Percentiles rank a stretch among this genome's conserved stretches.
phyloP scores from a whole-genome alignment of 305 asterid species.

The Ilex paraguariensis region DNA sequence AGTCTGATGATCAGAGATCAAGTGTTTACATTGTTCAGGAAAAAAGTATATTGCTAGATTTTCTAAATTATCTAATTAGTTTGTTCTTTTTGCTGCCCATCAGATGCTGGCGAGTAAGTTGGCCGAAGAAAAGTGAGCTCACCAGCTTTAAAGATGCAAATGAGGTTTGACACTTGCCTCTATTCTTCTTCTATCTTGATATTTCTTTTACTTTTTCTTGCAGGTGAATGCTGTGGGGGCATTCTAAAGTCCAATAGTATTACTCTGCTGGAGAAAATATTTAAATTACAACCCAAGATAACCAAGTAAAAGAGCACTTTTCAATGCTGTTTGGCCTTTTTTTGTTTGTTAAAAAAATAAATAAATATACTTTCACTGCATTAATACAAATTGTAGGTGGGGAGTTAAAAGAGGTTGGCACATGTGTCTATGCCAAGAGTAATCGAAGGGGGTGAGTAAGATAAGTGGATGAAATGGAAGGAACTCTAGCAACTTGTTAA shows the following conservation, averaged over 20 bases:
- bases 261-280: background rate
- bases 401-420: no score
- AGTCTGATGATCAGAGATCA: background rate
- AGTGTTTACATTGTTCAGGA: background rate
- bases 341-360: background rate
- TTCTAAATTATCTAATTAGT: background rate
- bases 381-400: no score
- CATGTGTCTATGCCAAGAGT: no score
- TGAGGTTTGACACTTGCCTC: slow-evolving; percentile 35
- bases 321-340: background rate
- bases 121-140: slow-evolving; percentile 59
- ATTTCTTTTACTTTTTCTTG: background rate
- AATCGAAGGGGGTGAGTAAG: no score
- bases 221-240: no score
- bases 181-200: slow-evolving; percentile 6
- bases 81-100: slow-evolving; percentile 2
- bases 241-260: background rate
- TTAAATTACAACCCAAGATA: no score
- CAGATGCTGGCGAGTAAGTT: slow-evolving; percentile 61
- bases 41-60: background rate
- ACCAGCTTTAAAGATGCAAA: slow-evolving; percentile 65
- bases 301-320: background rate
- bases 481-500: no score
- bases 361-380: background rate
- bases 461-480: no score